Evolutionary conservation across 345 rosid species (phyloP), one percentile per base, ranked within the genome.

Genomic region (Brassica carinata): DNA sequence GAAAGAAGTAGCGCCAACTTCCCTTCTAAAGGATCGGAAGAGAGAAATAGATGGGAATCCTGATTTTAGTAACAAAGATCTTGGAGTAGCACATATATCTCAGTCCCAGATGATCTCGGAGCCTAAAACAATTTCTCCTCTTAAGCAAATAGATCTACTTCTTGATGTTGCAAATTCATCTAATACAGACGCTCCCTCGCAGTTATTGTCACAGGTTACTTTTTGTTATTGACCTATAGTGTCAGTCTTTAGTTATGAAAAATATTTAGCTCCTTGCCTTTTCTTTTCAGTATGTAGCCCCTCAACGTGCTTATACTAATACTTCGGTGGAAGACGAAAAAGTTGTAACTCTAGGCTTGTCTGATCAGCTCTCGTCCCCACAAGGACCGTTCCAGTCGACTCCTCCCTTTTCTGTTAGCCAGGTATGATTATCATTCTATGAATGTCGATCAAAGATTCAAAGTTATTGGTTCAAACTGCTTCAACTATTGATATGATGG

Each of bases 21-120:
- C 94, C 68, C 91, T 91, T 77, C 89, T 94, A 63, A 91, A 87
- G 84, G 95, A 89, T 73, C 88, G 92, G 65, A 89, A 88, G 65
- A 86, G 97, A 83, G 98, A 94, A 83, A 82, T 91, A 23, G 98
- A 94, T 81, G 98, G 98, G 17, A 94, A 91, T 78, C 97, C 95
- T 51, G 98, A 94, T 86, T 94, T 94, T 85, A 88, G 95, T 5
- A 58, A 18, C 27, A 90, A 91, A 76, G 98, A 90, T 82, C 78
- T 80, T 43, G 95, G 88, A n/a, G 89, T 85, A 63, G 38, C 74
- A 29, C 74, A 55, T 15, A 36, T 19, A 71, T 82, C 92, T 33
- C 96, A 91, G 74, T 83, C 86, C 5, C 94, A 83, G 73, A 82
- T 89, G 74, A 83, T 86, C 76, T 66, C 91, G 18, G 98, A 91